Evolutionary conservation across 1,139 yeast genomes (phyloP).

Genomic region (Protomyces inouyei): DNA sequence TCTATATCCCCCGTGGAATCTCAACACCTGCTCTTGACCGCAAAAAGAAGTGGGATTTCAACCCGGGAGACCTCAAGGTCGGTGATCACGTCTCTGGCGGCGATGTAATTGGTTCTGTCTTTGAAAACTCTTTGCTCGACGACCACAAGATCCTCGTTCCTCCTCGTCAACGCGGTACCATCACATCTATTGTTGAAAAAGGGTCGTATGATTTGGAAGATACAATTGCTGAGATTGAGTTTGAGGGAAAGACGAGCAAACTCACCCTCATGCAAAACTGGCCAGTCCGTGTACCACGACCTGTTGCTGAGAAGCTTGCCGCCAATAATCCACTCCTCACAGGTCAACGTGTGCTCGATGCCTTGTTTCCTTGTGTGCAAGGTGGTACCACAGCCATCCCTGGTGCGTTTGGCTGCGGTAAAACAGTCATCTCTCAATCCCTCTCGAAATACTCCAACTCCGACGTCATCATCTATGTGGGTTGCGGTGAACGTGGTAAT

Average conservation of each 20-base stretch:
- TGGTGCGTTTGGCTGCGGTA: conserved; percentile 99
- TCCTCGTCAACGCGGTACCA: conserved; percentile 97
- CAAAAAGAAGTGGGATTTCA: conserved; percentile 75
- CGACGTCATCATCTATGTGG: conserved; percentile 90
- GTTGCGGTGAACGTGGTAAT: conserved; percentile 92
- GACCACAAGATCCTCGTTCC: conserved; percentile 94
- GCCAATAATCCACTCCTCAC: conserved; percentile 94
- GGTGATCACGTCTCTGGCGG: conserved; percentile 99
- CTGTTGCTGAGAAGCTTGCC: conserved; percentile 85
- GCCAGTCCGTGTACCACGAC: conserved; percentile 99
- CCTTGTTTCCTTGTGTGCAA: conserved; percentile 97
- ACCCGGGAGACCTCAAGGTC: conserved; percentile 63
- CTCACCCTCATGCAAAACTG: conserved; percentile 97
- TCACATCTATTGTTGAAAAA: conserved; percentile 78
- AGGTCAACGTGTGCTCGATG: conserved; percentile 97
- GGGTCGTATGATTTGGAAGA: conserved; percentile 91
- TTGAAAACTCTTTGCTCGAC: conserved; percentile 83
- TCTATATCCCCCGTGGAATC: conserved; percentile 97
- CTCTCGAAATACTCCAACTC: conserved; percentile 95
- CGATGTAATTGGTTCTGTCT: conserved; percentile 89
- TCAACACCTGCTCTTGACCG: conserved; percentile 92
- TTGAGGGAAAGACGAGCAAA: conserved; percentile 73
- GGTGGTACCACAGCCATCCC: conserved; percentile 99
- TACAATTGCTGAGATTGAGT: conserved; percentile 84
- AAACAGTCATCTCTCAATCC: conserved; percentile 96